Evolutionary conservation across 345 rosid genomes (phyloP), one percentile per base, ranked within the genome.

Genomic region (Dipteronia sinensis): DNA sequence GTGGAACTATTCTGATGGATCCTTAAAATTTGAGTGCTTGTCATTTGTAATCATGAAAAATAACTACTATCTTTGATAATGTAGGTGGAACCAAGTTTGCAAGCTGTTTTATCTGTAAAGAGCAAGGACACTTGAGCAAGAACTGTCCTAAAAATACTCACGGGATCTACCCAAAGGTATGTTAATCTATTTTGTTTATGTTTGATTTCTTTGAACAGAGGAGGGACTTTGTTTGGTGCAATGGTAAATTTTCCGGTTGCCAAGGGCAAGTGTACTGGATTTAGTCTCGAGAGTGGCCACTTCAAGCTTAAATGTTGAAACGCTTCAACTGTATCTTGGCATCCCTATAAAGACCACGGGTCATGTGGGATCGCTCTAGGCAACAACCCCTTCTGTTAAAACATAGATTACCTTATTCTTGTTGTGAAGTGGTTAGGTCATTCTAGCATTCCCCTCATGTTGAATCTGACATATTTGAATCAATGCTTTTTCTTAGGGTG

Each of bases 101-200:
- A 65, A 88, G 84, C 79, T 96, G 99, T 89, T 94, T 94, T 81
- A 86, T 94, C 67, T 96, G 99, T 72, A 90, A 94, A 49, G 90
- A 81, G 82, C 84, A 58, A 19, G 98, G 98, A 46, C 98, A 96
- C 82, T 80, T 96, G 87, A 96, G 99, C 83, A 96, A 94, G 89
- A 84, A 88, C 71, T 96, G 99, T 80, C 97, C 98, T 17, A 74
- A 90, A 83, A 94, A 86, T 87, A 73, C 91, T 68, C 92, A 82
- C 67, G 98, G 99, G 77, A 90, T 96, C 81, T 94, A 94, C 82
- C 99, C 99, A 44, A 96, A 92, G 98, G 98, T 96, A 88, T 15
- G 44, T 25, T 53, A 10, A 49, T 46, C 67, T 61, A n/a, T 31
- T 73, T 64, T 53, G 72, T 64, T 70, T 20, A 44, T 61, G 51